Base-by-base conservation (phyloP, 2,329 filamentous ascomycete species). In the Claviceps sp. region DNA sequence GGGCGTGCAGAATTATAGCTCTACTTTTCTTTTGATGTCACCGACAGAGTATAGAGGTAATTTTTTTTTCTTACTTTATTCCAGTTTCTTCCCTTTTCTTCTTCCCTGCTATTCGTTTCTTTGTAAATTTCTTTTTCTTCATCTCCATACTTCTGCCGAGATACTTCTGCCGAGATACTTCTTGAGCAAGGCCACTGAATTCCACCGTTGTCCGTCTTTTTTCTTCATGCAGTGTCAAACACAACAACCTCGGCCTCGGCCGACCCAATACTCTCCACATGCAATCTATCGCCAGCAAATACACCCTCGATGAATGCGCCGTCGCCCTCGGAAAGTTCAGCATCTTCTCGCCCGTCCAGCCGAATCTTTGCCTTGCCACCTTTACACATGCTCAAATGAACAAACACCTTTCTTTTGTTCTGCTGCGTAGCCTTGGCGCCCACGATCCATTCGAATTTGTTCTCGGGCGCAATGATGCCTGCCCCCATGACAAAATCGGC, bases 401-500 rank as follows among this genome's bases (percentile, higher is more conserved):
- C 69, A 65, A 83, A 95, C 2, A 94, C 78, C 70, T 93, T 90
- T 61, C 81, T 76, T 60, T 80, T 76, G 26, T 67, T 73, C 54
- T 68, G 68, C 58, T 73, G 62, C 1, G 73, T 75, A 13, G 69
- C 74, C 49, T 71, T 72, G 46, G 65, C 82, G 11, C 89, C 88
- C 20, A 91, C 70, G 8, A 74, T 79, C 78, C 89, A 93, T 59
- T 78, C 76, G 53, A 91, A 90, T 43, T 68, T 75, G 61, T 74
- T 74, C 29, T 76, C 75, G 0, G 85, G 81, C 7, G 73, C 75
- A 51, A 94, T 78, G 52, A 94, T 80, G 6, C 82, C 83, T 0
- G 88, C 88, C 38, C 79, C 81, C 86, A 94, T 93, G 54, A 85
- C 81, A 49, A 94, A 77, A 68, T 95, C 88, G 11, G 88, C 85